These are phyloP conservation scores for Sporobolomyces phaffii DNA, from an alignment of 768 basidiomycete species.

Conservation along the genomic window DNA sequence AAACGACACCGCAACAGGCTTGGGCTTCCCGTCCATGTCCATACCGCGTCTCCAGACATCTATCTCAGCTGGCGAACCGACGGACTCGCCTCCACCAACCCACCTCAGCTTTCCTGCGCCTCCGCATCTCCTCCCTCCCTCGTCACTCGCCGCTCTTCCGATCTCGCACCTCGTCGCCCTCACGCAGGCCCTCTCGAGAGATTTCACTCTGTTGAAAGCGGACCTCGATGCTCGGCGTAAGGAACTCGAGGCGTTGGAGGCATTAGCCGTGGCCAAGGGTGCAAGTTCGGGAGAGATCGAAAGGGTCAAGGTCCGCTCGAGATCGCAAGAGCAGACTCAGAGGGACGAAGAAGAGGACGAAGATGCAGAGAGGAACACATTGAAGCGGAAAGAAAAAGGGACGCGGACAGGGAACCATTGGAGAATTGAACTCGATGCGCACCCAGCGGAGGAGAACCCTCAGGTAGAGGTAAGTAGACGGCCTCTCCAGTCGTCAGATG, in stretches of 20 bases:
- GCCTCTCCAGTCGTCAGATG: background rate
- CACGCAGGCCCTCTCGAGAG: slow-evolving; percentile 2
- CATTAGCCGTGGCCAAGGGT: slow-evolving; percentile 4
- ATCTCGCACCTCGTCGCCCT: slow-evolving; percentile 15
- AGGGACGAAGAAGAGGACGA: no score
- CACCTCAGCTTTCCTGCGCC: slow-evolving; percentile 1
- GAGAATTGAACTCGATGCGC: slow-evolving; percentile 7
- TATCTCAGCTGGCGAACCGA: background rate
- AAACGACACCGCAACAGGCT: background rate
- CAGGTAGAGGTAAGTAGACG: background rate
- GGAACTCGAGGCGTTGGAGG: slow-evolving; percentile 22
- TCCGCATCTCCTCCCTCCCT: background rate
- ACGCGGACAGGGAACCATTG: slow-evolving; percentile 1
- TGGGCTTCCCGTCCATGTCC: background rate
- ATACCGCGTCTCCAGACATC: background rate
- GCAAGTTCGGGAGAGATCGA: slow-evolving; percentile 16
- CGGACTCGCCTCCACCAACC: background rate
- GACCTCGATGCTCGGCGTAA: background rate
- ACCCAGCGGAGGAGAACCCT: background rate
- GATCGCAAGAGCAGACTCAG: no score
- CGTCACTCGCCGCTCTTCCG: background rate
- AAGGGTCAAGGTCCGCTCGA: slow-evolving; percentile 11
- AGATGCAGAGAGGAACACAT: background rate
- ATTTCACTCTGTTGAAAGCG: background rate
- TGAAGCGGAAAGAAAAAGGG: background rate